These are phyloP conservation scores for Amanita molliuscula DNA, from an alignment of 768 basidiomycete genomes.

Conservation along the genomic window DNA sequence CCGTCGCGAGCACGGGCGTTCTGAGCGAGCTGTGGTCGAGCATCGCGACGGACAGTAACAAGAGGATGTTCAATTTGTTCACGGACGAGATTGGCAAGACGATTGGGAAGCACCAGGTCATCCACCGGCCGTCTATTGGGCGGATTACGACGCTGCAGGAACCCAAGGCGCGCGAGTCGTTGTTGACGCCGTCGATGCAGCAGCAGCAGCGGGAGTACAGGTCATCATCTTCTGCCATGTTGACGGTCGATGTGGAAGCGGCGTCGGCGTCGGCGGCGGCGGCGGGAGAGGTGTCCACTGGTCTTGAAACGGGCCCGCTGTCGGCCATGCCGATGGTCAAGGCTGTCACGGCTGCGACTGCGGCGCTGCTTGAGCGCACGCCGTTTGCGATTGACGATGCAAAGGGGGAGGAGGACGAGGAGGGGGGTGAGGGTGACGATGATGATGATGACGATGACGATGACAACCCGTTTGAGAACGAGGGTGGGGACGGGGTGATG, in stretches of 20 bases:
- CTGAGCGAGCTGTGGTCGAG: constrained; percentile 83
- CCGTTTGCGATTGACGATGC: constrained; percentile 97
- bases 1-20: constrained; percentile 47
- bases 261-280: constrained; percentile 16
- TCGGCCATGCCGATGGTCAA: constrained; percentile 60
- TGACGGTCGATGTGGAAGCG: constrained; percentile 38
- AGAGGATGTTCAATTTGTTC: constrained; percentile 86
- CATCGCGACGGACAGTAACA: constrained; percentile 86
- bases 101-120: constrained; percentile 86
- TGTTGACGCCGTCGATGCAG: constrained; percentile 67
- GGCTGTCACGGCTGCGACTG: constrained; percentile 68
- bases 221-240: constrained; percentile 8
- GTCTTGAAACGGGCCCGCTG: constrained; percentile 30
- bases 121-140: constrained; percentile 77
- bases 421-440: constrained; percentile 40
- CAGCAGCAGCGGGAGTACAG: constrained; percentile 16
- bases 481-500: constrained; percentile 55
- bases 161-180: constrained; percentile 78
- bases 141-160: constrained; percentile 78
- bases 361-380: constrained; percentile 83
- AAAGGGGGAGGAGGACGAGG: constrained; percentile 74
- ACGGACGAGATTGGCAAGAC: constrained; percentile 93
- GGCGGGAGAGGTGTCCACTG: constrained; percentile 17
- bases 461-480: constrained; percentile 30
- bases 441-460: constrained; percentile 10